Evolutionary conservation across 164 flowering plant species (phyloP), one percentile per base, ranked within the genome.

Genomic region (Protea cynaroides): DNA sequence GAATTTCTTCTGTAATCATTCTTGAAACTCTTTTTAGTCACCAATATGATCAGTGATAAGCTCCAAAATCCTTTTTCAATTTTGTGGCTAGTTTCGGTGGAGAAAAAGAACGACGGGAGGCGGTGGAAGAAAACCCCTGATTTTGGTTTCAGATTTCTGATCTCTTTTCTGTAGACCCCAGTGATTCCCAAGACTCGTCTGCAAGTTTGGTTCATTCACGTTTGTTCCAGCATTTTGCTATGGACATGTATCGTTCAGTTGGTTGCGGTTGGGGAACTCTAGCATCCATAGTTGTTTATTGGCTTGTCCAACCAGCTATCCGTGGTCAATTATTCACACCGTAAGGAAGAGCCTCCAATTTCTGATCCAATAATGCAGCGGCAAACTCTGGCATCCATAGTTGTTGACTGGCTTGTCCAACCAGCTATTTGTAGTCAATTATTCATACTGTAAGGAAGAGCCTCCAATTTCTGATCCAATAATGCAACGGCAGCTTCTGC

Each of bases 211-310:
- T 91, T 94, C 65, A 69, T 94, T 23, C 75, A 93, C 59, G 80
- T 91, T 34, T 91, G 96, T 72, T 86, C 96, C 11, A 89, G 88
- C 74, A 89, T 94, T 75, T 70, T 91, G 74, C 62, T 94, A 0
- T 94, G 96, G 95, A 94, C 98, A 8, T 86, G 91, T 72, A 65
- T 91, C 76, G 86, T 94, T 71, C 98, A 94, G 86, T 79, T 94
- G 22, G 78, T 91, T 7, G 81, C 97, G 2, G 83, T 87, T 1
- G 89, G 91, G 29, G 90, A 86, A 75, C 80, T 93, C 13, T 93
- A 91, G 92, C 85, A 74, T 50, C 91, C 92, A 0, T 81, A 57
- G 18, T 59, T 81, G 25, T 56, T 85, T 4, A 61, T 75, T 15
- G 78, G 79, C 0, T 46, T 83, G 25, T 65, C 84, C 11, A 63